A percentile compares a stretch with the other conserved stretches of the same genome.
Evolutionary conservation across 768 basidiomycete species (phyloP).

Genomic region (Thelephora ganbajun): DNA sequence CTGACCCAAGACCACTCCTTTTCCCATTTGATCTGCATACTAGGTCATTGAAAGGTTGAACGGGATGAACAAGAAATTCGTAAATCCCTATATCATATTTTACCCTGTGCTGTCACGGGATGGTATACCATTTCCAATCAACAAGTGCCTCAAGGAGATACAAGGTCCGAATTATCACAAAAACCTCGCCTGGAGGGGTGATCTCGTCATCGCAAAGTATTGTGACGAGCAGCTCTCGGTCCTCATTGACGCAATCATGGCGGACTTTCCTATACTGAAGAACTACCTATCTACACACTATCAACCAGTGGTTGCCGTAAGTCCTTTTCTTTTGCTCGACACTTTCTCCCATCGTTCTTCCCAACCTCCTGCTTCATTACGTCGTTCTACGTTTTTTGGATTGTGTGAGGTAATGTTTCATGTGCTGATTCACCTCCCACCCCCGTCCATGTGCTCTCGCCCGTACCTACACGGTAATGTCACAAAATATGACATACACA

Average conservation of each 20-base stretch:
- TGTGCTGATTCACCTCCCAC: not conserved
- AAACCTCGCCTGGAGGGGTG: slow-evolving; percentile 63
- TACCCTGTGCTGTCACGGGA: slow-evolving; percentile 67
- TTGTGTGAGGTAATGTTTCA: not conserved
- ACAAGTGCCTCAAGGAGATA: slow-evolving; percentile 63
- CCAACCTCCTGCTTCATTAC: not conserved
- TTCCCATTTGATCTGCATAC: not conserved
- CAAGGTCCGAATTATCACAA: slow-evolving; percentile 51
- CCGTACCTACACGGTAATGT: too few relatives aligned
- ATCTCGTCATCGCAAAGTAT: slow-evolving; percentile 67
- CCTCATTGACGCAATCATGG: slow-evolving; percentile 68
- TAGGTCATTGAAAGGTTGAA: slow-evolving; percentile 69
- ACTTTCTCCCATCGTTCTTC: not conserved
- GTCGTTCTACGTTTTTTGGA: not conserved
- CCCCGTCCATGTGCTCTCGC: too few relatives aligned
- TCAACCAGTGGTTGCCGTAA: slow-evolving; percentile 29
- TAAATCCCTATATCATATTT: slow-evolving; percentile 70
- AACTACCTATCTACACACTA: slow-evolving; percentile 65
- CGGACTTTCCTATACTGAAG: slow-evolving; percentile 70
- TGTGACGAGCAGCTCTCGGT: slow-evolving; percentile 27
- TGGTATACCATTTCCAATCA: slow-evolving; percentile 71
- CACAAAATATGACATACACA: too few relatives aligned
- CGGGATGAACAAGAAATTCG: slow-evolving; percentile 68
- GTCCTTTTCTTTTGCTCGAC: slow-evolving; percentile 8
- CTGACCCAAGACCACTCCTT: not conserved